Evolutionary conservation across 139 green algal genomes (phyloP), one percentile per base, ranked within the genome.

Genomic region (Closterium sp.): DNA sequence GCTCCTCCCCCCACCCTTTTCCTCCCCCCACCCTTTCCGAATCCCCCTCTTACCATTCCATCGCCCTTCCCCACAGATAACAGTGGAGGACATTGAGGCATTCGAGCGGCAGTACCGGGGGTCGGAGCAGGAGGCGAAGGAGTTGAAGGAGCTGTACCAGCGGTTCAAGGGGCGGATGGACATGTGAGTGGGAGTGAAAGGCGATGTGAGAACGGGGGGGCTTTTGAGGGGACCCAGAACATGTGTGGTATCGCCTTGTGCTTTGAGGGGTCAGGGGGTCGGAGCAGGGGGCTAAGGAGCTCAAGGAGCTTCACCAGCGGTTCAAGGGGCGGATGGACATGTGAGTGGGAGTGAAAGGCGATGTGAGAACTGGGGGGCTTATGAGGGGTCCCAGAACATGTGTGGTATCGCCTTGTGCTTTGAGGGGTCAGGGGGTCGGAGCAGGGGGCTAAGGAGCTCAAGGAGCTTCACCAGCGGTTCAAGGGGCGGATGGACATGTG

Each of bases 121-220:
- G 38, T 66, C 38, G 38, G 38, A 66, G 38, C 38, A 66, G 38
- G 38, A 66, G 38, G 38, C 38, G 4, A 31, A 8, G 2, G 97
- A 99, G 76, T 84, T 99, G 34, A 94, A 98, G 33, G 88, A 92
- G 66, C 90, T 95, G 16, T 98, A 98, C 91, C 25, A 55, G 0
- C 85, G 96, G 33, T 97, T 97, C 91, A 87, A 95, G 12, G 97
- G 97, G 7, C 91, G 97, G 92, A 99, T 99, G 97, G 21, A 86
- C 34, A 91, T 87, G 89, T 91, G 84, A 88, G 85, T 33, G 12
- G 2, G 38, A 10, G 38, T n/a, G n/a, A n/a, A n/a, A n/a, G n/a
- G n/a, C n/a, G n/a, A n/a, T n/a, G 38, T 2, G 38, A 66, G 38
- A 66, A 9, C 1, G 38, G 5, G 5, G 1, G 38, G 38, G 38